phyloP scores from a whole-genome alignment of 192 early-diverging fungal genomes.

The Diversispora epigaea region DNA sequence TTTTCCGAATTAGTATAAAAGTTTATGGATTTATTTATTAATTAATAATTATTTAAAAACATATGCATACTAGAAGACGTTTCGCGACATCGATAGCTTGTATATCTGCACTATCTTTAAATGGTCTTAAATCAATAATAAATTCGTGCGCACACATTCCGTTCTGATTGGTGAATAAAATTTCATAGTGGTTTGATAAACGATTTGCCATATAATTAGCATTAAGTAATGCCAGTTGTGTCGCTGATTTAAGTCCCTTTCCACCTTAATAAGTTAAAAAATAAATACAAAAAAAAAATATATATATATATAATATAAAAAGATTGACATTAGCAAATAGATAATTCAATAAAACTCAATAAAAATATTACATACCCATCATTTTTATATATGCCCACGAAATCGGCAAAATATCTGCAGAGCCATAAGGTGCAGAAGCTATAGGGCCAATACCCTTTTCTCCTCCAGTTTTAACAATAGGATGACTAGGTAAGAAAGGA shows the following conservation, averaged over 20 bases:
- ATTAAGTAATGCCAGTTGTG: slow-evolving; percentile 90
- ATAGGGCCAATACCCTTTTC: slow-evolving; percentile 87
- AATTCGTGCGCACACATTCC: slow-evolving; percentile 99
- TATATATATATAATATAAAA: background rate
- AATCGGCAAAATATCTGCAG: slow-evolving; percentile 93
- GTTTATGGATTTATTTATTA: background rate
- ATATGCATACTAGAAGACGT: slow-evolving; percentile 68
- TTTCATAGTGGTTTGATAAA: slow-evolving; percentile 86
- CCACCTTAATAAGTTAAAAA: slow-evolving; percentile 43
- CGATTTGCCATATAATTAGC: slow-evolving; percentile 98
- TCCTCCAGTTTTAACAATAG: slow-evolving; percentile 71
- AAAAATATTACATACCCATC: slow-evolving; percentile 62
- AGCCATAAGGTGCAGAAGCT: slow-evolving; percentile 95
- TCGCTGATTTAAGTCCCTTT: slow-evolving; percentile 82
- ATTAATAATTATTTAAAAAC: background rate
- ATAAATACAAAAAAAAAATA: background rate
- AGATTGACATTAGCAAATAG: background rate
- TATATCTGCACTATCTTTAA: slow-evolving; percentile 71
- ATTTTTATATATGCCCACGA: slow-evolving; percentile 99
- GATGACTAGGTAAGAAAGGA: slow-evolving; percentile 92
- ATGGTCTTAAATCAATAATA: slow-evolving; percentile 95
- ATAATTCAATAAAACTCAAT: background rate
- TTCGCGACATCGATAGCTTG: slow-evolving; percentile 98
- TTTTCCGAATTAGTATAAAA: background rate
- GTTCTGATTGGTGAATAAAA: slow-evolving; percentile 89